Conservation (phyloP, 1,284 basidiomycete species). For the Fomitopsis palustris region DNA sequence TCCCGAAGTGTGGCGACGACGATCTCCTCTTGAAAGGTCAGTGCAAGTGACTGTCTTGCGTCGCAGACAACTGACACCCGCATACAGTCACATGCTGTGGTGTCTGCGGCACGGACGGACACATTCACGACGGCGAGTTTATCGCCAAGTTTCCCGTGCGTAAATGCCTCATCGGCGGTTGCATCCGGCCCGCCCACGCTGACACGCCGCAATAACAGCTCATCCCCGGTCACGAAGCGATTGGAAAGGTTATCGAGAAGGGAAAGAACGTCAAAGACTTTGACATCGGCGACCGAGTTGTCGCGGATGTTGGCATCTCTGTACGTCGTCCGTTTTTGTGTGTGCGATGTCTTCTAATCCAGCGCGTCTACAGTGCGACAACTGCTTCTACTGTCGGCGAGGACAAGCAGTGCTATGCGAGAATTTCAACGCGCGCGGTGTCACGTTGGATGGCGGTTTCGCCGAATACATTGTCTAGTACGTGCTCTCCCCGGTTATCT, state of each 20-base stretch:
- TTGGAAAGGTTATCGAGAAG: constrained; percentile 47
- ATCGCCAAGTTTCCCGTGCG: constrained; percentile 50
- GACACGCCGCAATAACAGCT: constrained; percentile 29
- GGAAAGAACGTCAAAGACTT: constrained; percentile 55
- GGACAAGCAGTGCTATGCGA: constrained; percentile 55
- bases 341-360: not conserved
- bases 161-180: not conserved
- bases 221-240: constrained; percentile 58
- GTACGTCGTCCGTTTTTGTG: constrained; percentile 23
- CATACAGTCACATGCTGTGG: constrained; percentile 27
- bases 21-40: constrained; percentile 54
- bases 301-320: constrained; percentile 49
- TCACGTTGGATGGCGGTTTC: constrained; percentile 54
- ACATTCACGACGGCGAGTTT: constrained; percentile 59
- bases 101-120: constrained; percentile 42
- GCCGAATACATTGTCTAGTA: constrained; percentile 56
- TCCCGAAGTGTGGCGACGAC: constrained; percentile 46
- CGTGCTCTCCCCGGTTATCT: constrained; percentile 10
- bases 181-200: constrained; percentile 10
- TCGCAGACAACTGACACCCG: not conserved
- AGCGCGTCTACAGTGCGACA: constrained; percentile 37
- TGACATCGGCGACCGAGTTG: constrained; percentile 52
- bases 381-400: constrained; percentile 58
- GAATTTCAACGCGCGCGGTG: constrained; percentile 51
- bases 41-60: not conserved